phyloP scores from a whole-genome alignment of 768 basidiomycete species.

The Hygrocybe punicea region DNA sequence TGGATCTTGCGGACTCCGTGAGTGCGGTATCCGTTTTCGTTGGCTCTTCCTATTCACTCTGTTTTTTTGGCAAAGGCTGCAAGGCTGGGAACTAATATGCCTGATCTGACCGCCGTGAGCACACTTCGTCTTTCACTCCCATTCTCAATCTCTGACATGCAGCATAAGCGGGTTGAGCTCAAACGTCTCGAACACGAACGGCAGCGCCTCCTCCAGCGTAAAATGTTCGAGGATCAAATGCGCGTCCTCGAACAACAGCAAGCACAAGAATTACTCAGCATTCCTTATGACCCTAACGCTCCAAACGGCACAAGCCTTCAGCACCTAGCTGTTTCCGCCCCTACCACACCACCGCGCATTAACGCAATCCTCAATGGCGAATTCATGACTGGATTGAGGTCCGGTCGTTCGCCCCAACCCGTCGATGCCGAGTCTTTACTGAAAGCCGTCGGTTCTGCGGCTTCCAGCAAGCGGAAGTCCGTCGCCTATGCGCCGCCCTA shows the following conservation, averaged over 20 bases:
- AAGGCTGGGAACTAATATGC: constrained; percentile 79
- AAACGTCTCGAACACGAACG: constrained; percentile 91
- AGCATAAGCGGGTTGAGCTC: constrained; percentile 74
- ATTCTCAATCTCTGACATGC: constrained; percentile 6
- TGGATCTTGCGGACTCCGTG: constrained; percentile 92
- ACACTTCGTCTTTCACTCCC: background rate
- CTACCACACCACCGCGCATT: constrained; percentile 82
- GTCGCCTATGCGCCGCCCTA: constrained; percentile 84
- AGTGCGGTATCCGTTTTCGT: constrained; percentile 33
- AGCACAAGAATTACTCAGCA: constrained; percentile 73
- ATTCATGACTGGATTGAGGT: constrained; percentile 39
- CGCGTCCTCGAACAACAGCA: constrained; percentile 88
- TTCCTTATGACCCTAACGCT: constrained; percentile 60
- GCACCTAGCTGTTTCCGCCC: constrained; percentile 83
- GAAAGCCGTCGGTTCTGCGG: constrained; percentile 61
- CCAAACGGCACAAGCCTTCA: constrained; percentile 50
- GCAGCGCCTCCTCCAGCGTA: constrained; percentile 80
- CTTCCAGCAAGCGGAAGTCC: constrained; percentile 78
- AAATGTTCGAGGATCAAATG: constrained; percentile 96
- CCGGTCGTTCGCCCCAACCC: constrained; percentile 46
- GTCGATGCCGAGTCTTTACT: constrained; percentile 64
- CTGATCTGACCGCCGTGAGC: constrained; percentile 83
- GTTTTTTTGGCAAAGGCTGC: constrained; percentile 53
- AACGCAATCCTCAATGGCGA: constrained; percentile 67
- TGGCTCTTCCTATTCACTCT: constrained; percentile 18